phyloP scores from a whole-genome alignment of 371 early-diverging fungal genomes.

The Mucor mucedo region DNA sequence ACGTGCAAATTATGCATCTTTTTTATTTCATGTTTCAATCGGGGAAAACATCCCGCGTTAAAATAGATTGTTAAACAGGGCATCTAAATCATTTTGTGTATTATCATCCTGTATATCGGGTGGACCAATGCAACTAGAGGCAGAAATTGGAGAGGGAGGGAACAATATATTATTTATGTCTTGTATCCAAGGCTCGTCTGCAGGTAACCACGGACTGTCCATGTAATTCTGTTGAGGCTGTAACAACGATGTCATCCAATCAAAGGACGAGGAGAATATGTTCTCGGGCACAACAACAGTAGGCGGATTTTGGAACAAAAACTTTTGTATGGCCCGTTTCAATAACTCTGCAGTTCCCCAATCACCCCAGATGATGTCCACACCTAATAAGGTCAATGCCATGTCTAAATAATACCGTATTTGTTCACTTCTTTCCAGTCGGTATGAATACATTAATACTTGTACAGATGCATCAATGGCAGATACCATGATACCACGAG shows the following conservation, averaged over 20 bases:
- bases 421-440: conserved; percentile 2
- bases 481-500: conserved; percentile 17
- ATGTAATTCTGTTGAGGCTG: not conserved
- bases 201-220: conserved; percentile 6
- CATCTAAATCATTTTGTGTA: not conserved
- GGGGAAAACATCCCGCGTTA: not conserved
- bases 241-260: conserved; percentile 1
- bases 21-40: conserved; percentile 10
- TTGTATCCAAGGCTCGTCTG: conserved; percentile 16
- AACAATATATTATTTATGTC: conserved; percentile 13
- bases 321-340: conserved; percentile 3
- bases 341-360: conserved; percentile 14
- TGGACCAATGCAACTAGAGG: not conserved
- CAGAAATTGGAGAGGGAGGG: not conserved
- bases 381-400: conserved; percentile 5
- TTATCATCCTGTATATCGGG: not conserved
- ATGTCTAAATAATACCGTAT: conserved; percentile 19
- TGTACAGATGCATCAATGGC: conserved; percentile 17
- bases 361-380: conserved; percentile 10
- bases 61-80: conserved; percentile 8
- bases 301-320: conserved; percentile 4
- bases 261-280: not conserved
- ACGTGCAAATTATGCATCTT: not conserved
- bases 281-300: not conserved
- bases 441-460: conserved; percentile 25